Evolutionary conservation across 2,329 filamentous ascomycete genomes (phyloP).

Genomic region (Alternaria panax): DNA sequence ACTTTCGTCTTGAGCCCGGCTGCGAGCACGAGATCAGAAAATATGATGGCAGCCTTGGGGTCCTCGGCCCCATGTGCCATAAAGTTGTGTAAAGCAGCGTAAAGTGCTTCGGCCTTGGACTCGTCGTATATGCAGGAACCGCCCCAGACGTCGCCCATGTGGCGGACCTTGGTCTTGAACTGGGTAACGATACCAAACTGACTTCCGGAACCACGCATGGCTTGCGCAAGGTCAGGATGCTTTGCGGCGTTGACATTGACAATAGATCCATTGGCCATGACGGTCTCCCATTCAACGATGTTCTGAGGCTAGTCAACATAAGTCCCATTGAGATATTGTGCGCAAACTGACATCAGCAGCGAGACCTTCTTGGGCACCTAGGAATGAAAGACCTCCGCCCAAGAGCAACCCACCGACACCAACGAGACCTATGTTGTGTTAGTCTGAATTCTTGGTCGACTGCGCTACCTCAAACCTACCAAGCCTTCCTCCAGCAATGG

Average conservation of each 20-base stretch:
- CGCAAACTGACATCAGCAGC: slow-evolving; percentile 33
- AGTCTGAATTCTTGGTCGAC: neutral
- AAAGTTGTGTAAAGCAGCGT: slow-evolving; percentile 46
- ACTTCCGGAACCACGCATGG: slow-evolving; percentile 38
- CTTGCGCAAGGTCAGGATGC: slow-evolving; percentile 45
- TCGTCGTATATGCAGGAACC: slow-evolving; percentile 47
- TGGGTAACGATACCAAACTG: slow-evolving; percentile 41
- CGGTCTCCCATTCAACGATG: slow-evolving; percentile 44
- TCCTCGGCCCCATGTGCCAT: slow-evolving; percentile 32
- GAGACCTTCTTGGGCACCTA: slow-evolving; percentile 34
- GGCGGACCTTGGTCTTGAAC: slow-evolving; percentile 31
- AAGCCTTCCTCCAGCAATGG: slow-evolving; percentile 41
- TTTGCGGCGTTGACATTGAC: slow-evolving; percentile 31
- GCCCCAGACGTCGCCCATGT: slow-evolving; percentile 49
- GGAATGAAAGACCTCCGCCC: slow-evolving; percentile 33
- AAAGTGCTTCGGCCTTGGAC: slow-evolving; percentile 38
- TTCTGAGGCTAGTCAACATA: slow-evolving; percentile 21
- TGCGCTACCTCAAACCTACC: slow-evolving; percentile 9
- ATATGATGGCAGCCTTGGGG: slow-evolving; percentile 35
- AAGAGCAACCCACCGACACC: slow-evolving; percentile 33
- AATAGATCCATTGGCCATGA: slow-evolving; percentile 42
- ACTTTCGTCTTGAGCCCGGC: slow-evolving; percentile 17
- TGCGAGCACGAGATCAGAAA: slow-evolving; percentile 21
- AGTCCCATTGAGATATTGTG: neutral
- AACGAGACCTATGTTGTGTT: slow-evolving; percentile 22